These are phyloP conservation scores for Decorospora gaudefroyi DNA, from an alignment of 2,329 filamentous ascomycete species.

Conservation along the genomic window DNA sequence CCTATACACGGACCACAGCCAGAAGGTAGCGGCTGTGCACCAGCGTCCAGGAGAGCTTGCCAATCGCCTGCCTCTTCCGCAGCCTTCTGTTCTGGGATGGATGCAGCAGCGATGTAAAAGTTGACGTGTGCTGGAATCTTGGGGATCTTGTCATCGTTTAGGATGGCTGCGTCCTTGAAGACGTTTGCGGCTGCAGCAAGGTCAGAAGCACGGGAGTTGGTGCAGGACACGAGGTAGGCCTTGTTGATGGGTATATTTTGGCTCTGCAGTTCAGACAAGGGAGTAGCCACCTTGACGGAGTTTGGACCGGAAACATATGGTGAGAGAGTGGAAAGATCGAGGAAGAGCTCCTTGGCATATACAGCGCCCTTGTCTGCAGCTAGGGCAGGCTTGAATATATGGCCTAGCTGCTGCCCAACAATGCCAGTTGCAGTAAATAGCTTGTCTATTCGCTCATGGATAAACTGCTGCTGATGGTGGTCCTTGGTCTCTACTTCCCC, in stretches of 20 bases:
- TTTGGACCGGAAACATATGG: constrained; percentile 88
- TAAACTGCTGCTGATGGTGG: constrained; percentile 64
- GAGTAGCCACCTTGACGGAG: constrained; percentile 84
- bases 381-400: constrained; percentile 60
- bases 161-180: constrained; percentile 73
- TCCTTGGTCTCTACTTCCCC: constrained; percentile 55
- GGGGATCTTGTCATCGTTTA: constrained; percentile 63
- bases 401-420: constrained; percentile 41
- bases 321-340: constrained; percentile 81
- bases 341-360: constrained; percentile 82
- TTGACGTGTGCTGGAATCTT: constrained; percentile 77
- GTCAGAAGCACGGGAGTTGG: constrained; percentile 81
- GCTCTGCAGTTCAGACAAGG: constrained; percentile 71
- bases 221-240: constrained; percentile 88
- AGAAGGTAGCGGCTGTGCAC: constrained; percentile 70
- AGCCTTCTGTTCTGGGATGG: constrained; percentile 71
- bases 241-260: constrained; percentile 79
- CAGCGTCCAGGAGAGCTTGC: constrained; percentile 79
- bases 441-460: constrained; percentile 72
- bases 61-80: constrained; percentile 84
- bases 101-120: constrained; percentile 90
- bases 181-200: constrained; percentile 80
- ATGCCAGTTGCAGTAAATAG: constrained; percentile 59
- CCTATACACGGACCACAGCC: constrained; percentile 89
- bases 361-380: constrained; percentile 73